Evolutionary conservation across 75 land plant species (phyloP).

Genomic region (Adiantum capillusveneris): DNA sequence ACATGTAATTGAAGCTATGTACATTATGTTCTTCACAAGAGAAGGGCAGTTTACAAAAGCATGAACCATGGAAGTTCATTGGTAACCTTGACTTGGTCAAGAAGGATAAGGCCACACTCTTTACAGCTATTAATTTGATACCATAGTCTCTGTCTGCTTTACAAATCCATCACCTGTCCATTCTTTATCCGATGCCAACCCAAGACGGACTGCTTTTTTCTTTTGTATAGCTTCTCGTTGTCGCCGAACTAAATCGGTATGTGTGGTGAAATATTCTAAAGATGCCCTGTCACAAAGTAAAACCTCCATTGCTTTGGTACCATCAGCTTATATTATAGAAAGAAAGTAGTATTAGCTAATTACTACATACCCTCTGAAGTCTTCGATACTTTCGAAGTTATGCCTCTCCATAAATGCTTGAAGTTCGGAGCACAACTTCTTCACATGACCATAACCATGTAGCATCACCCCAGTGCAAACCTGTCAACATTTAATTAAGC

Average conservation of each 20-base stretch:
- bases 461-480: slow-evolving; percentile 99
- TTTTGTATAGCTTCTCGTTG: slow-evolving; percentile 73
- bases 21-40: no score
- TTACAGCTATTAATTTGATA: slow-evolving; percentile 62
- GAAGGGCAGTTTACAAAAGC: no score
- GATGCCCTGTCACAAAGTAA: slow-evolving; percentile 44
- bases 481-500: slow-evolving; percentile 35
- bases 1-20: no score
- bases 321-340: no score
- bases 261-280: slow-evolving; percentile 87
- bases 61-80: no score
- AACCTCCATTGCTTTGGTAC: no score
- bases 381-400: slow-evolving; percentile 83
- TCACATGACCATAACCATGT: slow-evolving; percentile 91
- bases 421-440: slow-evolving; percentile 73
- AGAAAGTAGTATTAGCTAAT: no score
- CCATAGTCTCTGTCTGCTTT: slow-evolving; percentile 92
- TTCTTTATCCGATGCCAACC: slow-evolving; percentile 85
- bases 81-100: no score
- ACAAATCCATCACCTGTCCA: slow-evolving; percentile 99
- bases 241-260: slow-evolving; percentile 75
- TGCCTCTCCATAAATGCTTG: slow-evolving; percentile 93
- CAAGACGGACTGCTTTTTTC: slow-evolving; percentile 61
- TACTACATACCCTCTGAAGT: slow-evolving; percentile 85
- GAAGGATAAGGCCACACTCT: no score